phyloP scores from a whole-genome alignment of 345 rosid genomes.

The Pugionium cornutum region DNA sequence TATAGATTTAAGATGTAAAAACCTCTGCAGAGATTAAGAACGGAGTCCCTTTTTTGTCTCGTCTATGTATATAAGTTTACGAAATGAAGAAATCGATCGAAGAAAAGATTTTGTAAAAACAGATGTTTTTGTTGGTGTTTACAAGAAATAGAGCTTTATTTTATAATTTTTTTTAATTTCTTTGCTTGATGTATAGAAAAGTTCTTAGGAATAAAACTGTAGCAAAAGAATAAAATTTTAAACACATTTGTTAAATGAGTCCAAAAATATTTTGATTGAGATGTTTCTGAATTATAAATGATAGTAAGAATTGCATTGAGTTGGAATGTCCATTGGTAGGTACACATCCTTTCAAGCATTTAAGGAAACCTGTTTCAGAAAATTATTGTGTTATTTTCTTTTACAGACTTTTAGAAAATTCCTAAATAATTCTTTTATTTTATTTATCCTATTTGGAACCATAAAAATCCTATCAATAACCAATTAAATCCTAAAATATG shows the following conservation, averaged over 20 bases:
- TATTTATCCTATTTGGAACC: too few relatives aligned
- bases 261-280: conserved; percentile 25
- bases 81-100: conserved; percentile 2
- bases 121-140: conserved; percentile 22
- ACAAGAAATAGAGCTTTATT: not conserved
- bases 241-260: conserved; percentile 9
- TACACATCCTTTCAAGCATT: conserved; percentile 37
- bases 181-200: conserved; percentile 1
- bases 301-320: conserved; percentile 38
- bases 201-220: conserved; percentile 21
- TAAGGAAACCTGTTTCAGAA: conserved; percentile 13
- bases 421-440: too few relatives aligned
- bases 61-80: conserved; percentile 31
- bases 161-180: not conserved
- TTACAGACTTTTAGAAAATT: too few relatives aligned
- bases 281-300: conserved; percentile 29
- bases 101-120: not conserved
- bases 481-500: too few relatives aligned
- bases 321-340: conserved; percentile 35
- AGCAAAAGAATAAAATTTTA: conserved; percentile 8
- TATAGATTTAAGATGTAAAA: conserved; percentile 21
- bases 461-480: too few relatives aligned
- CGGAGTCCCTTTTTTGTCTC: conserved; percentile 15
- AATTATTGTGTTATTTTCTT: too few relatives aligned
- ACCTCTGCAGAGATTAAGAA: conserved; percentile 29